phyloP scores from a whole-genome alignment of 2,329 filamentous ascomycete genomes.

The Apiospora malaysiana region DNA sequence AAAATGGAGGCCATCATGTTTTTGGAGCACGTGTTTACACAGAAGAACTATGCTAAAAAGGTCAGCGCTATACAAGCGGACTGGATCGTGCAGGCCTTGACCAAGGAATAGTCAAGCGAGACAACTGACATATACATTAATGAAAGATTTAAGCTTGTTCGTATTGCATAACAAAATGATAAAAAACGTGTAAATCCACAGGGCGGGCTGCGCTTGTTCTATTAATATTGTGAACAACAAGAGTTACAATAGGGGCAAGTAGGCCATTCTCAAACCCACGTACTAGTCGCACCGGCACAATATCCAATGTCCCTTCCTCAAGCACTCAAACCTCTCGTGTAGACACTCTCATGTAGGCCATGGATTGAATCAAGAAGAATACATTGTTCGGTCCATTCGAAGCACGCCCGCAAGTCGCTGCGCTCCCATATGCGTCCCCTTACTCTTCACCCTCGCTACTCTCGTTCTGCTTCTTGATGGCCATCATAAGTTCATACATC shows the following conservation, averaged over 20 bases:
- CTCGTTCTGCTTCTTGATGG: conserved; percentile 23
- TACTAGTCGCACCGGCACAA: not conserved
- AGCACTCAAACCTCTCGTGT: not conserved
- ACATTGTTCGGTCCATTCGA: no score
- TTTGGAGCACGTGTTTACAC: conserved; percentile 69
- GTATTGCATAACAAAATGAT: not conserved
- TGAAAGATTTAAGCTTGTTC: not conserved
- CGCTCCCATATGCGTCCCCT: not conserved
- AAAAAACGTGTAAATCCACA: no score
- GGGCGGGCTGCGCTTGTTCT: not conserved
- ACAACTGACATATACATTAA: not conserved
- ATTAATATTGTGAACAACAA: not conserved
- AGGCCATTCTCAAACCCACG: not conserved
- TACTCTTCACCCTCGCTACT: conserved; percentile 16
- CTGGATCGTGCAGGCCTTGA: conserved; percentile 60
- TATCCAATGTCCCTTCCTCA: not conserved
- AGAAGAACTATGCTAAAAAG: conserved; percentile 71
- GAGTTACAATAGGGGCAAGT: not conserved
- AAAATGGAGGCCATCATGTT: conserved; percentile 74
- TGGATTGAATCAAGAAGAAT: not conserved
- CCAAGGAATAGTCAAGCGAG: not conserved
- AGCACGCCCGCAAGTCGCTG: not conserved
- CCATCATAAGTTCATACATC: conserved; percentile 75
- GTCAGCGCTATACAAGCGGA: conserved; percentile 62
- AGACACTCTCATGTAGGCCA: not conserved